Evolutionary conservation across 2,329 filamentous ascomycete species (phyloP).

Genomic region (Myotisia sp.): DNA sequence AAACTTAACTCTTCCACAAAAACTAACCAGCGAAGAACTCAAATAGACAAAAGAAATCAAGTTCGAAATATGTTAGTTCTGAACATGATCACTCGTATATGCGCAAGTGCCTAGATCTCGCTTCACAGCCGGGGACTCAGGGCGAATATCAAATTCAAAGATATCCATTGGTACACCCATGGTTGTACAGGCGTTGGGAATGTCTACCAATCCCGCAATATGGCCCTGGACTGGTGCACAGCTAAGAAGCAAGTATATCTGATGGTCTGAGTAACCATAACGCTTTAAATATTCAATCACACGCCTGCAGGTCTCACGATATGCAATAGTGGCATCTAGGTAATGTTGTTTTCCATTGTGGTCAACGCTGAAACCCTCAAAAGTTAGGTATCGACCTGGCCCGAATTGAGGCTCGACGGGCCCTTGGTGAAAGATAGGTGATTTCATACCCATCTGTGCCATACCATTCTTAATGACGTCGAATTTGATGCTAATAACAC

Average conservation of each 20-base stretch:
- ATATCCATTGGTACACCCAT: conserved; percentile 83
- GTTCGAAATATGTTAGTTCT: too few species aligned
- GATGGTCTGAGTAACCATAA: conserved; percentile 58
- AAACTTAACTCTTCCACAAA: too few species aligned
- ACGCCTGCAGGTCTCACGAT: conserved; percentile 64
- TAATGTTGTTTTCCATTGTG: conserved; percentile 81
- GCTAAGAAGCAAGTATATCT: conserved; percentile 71
- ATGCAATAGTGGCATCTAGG: conserved; percentile 72
- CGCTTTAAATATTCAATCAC: conserved; percentile 67
- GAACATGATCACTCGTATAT: conserved; percentile 32
- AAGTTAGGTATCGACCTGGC: conserved; percentile 66
- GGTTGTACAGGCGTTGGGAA: conserved; percentile 83
- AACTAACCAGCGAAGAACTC: too few species aligned
- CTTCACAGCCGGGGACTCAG: conserved; percentile 46
- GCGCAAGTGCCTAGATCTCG: conserved; percentile 59
- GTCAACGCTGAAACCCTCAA: conserved; percentile 83
- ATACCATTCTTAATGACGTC: conserved; percentile 72
- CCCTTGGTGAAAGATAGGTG: conserved; percentile 71
- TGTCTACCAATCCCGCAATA: conserved; percentile 77
- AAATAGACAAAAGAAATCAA: too few species aligned
- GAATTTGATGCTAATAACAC: conserved; percentile 81
- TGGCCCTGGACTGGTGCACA: conserved; percentile 81
- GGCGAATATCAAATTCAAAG: conserved; percentile 83
- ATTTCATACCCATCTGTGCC: conserved; percentile 59
- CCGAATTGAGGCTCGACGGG: conserved; percentile 82